phyloP scores from a whole-genome alignment of 2,329 filamentous ascomycete genomes.

The Diaporthe helianthi region DNA sequence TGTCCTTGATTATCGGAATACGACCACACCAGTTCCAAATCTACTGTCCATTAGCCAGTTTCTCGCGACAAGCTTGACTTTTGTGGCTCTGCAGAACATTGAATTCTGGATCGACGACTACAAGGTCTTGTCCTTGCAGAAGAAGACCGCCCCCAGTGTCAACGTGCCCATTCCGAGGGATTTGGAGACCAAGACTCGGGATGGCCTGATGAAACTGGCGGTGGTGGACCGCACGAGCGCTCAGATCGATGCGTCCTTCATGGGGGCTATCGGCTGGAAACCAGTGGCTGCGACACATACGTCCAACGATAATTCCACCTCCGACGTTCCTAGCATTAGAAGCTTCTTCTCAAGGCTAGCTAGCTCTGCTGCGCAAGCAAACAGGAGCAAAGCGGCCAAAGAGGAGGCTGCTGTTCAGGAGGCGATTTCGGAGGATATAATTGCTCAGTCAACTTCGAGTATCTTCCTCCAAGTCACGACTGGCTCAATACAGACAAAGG shows the following conservation, averaged over 20 bases:
- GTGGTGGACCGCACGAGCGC: slow-evolving; percentile 85
- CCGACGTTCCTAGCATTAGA: slow-evolving; percentile 69
- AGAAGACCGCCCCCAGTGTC: slow-evolving; percentile 83
- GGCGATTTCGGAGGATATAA: slow-evolving; percentile 73
- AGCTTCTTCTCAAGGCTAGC: slow-evolving; percentile 85
- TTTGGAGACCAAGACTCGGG: slow-evolving; percentile 81
- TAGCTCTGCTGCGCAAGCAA: slow-evolving; percentile 57
- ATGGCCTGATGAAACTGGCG: slow-evolving; percentile 85
- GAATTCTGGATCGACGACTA: slow-evolving; percentile 92
- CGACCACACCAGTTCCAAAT: slow-evolving; percentile 84
- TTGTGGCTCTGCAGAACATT: slow-evolving; percentile 86
- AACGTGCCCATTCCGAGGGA: slow-evolving; percentile 77
- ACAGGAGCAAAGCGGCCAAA: slow-evolving; percentile 62
- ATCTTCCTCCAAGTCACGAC: slow-evolving; percentile 91
- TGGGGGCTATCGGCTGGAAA: slow-evolving; percentile 88
- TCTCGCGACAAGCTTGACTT: slow-evolving; percentile 91
- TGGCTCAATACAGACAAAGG: slow-evolving; percentile 79
- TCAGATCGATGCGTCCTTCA: slow-evolving; percentile 90
- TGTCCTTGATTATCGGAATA: slow-evolving; percentile 90
- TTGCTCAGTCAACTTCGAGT: slow-evolving; percentile 72
- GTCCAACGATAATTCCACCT: slow-evolving; percentile 54
- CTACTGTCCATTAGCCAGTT: slow-evolving; percentile 90
- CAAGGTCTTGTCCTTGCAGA: slow-evolving; percentile 77
- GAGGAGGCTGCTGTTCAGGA: slow-evolving; percentile 70
- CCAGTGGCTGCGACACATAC: slow-evolving; percentile 53